A percentile compares a stretch with the other conserved stretches of the same genome.
These are phyloP conservation scores for Jacaranda mimosifolia DNA, from an alignment of 257 asterid species.

Conservation along the genomic window DNA sequence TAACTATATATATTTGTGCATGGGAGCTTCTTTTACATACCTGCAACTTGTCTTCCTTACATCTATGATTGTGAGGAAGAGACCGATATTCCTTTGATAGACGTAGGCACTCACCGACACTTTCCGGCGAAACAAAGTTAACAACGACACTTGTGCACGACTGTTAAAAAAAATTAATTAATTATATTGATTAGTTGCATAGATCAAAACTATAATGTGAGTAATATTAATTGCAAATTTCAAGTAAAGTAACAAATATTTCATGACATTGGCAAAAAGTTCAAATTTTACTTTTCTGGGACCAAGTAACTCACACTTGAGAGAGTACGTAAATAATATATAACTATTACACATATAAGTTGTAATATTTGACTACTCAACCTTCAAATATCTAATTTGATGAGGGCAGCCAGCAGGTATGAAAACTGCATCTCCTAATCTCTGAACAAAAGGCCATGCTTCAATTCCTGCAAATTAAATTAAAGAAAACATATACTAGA, in stretches of 20 bases:
- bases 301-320: background rate
- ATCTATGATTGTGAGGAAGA: slow-evolving; percentile 28
- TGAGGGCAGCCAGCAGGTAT: slow-evolving; percentile 28
- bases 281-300: background rate
- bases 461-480: slow-evolving; percentile 34
- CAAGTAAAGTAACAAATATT: background rate
- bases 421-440: slow-evolving; percentile 40
- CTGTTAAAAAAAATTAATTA: slow-evolving; percentile 16
- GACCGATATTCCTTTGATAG: slow-evolving; percentile 12
- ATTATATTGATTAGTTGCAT: background rate
- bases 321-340: background rate
- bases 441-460: slow-evolving; percentile 41
- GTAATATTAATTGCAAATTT: background rate
- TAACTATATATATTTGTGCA: too few relatives aligned
- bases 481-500: background rate
- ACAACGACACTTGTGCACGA: slow-evolving; percentile 26
- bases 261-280: background rate
- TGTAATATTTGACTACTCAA: background rate
- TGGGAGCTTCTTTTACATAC: too few relatives aligned
- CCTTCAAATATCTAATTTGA: slow-evolving; percentile 41
- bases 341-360: background rate
- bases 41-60: slow-evolving; percentile 34
- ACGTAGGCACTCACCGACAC: slow-evolving; percentile 31
- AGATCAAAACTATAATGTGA: background rate
- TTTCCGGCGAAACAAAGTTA: slow-evolving; percentile 32